A percentile compares a stretch with the other conserved stretches of the same genome.
Evolutionary conservation across 495 filamentous ascomycete species (phyloP).

Genomic region (Cudoniella acicularis): DNA sequence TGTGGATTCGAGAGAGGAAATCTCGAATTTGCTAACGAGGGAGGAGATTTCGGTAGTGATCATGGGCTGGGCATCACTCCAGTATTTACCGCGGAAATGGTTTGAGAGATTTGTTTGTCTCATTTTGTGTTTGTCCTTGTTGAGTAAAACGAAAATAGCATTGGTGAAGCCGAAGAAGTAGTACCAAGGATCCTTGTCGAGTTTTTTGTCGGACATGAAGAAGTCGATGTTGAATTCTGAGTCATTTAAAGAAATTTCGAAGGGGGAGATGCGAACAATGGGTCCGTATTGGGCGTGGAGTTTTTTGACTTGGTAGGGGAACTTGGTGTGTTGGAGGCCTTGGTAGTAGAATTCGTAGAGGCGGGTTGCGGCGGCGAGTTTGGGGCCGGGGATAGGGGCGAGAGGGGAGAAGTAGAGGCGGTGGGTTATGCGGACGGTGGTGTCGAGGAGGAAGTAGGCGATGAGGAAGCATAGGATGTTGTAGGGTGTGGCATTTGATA

Average conservation of each 20-base stretch:
- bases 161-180: background rate
- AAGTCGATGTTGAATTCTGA: background rate
- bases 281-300: conserved; percentile 45
- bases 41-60: no score
- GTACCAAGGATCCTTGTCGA: background rate
- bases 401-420: conserved; percentile 48
- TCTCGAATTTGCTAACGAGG: no score
- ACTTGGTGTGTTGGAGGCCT: conserved; percentile 32
- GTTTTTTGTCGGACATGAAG: background rate
- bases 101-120: no score
- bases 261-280: background rate
- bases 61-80: no score
- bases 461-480: no score
- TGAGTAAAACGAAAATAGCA: background rate
- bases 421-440: no score
- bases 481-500: no score
- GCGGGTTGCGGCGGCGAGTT: conserved; percentile 43
- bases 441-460: background rate
- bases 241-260: background rate
- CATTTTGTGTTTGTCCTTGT: no score
- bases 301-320: conserved; percentile 34
- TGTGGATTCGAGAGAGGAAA: no score
- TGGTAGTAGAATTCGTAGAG: conserved; percentile 50
- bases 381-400: conserved; percentile 45
- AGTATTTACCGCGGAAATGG: background rate